Base-by-base conservation (phyloP, 805 yeast genomes). In the Brettanomyces sp. region DNA sequence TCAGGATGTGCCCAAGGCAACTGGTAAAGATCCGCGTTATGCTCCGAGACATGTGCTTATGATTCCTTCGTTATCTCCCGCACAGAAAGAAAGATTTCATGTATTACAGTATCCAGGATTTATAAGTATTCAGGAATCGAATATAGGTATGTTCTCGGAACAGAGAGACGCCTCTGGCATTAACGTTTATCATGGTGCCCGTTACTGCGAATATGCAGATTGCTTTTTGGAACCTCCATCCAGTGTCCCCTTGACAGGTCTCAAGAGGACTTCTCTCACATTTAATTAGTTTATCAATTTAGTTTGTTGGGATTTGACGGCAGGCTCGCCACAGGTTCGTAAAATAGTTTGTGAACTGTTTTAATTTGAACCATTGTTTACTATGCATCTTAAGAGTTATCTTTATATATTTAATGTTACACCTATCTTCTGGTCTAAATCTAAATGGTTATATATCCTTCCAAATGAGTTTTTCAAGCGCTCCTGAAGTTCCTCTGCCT, bases 401-500 rank as follows among this genome's bases (percentile, higher is more conserved):
- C 32, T 28, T 28, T 28, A 28, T 28, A 28, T 37, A 37, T 36
- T 8, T 43, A 36, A 11, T 43, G 13, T 37, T 43, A 32, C 37
- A 35, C 7, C 37, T 18, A n/a, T 35, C 13, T 35, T 7, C 22
- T n/a, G 14, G 37, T n/a, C n/a, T 35, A 35, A n/a, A 6, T 38
- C 18, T 40, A 13, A 12, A 28, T 25, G 8, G 6, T 50, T 58
- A 81, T 13, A 84, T 60, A 28, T 79, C 86, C 54, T 73, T 81
- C 93, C 93, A 85, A 4, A 79, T 61, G 13, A 79, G 68, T 56
- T 83, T 86, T 53, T 85, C 91, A 38, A 85, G 67, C 46, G 73
- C 69, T 53, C 85, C 89, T 30, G 77, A 76, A 59, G 79, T 80
- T 13, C 80, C 64, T 52, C 70, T 72, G 39, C 74, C 74, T 44